Percentiles rank a stretch among this genome's conserved stretches.
Conservation (phyloP, 164 flowering plant species). For the Tetracentron sinense region DNA sequence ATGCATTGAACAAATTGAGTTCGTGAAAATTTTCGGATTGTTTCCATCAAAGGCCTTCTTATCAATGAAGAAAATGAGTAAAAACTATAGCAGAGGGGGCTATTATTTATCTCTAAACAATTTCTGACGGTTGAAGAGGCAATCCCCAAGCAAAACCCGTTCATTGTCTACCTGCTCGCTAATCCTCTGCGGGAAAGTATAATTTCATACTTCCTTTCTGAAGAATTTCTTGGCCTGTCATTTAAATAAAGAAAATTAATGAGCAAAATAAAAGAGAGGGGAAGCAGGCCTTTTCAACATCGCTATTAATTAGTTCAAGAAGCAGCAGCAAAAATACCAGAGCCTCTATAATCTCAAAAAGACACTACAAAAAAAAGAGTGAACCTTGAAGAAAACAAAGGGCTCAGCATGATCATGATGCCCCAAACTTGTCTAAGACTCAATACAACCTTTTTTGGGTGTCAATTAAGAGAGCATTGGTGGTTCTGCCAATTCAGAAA, state of each 20-base stretch:
- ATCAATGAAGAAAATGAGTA: background rate
- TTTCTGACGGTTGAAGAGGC: background rate
- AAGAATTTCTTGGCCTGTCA: background rate
- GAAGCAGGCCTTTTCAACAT: background rate
- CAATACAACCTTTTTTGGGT: background rate
- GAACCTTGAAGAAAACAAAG: too few relatives aligned
- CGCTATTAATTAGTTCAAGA: background rate
- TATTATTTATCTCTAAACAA: background rate
- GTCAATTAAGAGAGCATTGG: background rate
- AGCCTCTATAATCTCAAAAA: background rate
- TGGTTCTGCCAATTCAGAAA: background rate
- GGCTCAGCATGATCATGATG: background rate
- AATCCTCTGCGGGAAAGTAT: background rate
- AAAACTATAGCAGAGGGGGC: background rate
- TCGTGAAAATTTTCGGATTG: background rate
- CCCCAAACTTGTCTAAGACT: background rate
- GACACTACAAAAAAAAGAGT: too few relatives aligned
- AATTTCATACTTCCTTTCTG: background rate
- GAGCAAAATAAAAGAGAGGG: background rate
- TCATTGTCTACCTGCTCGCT: background rate
- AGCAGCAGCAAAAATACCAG: background rate
- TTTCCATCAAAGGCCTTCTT: background rate
- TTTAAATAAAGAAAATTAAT: background rate
- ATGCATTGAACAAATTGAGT: background rate
- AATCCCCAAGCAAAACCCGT: background rate